A percentile compares a stretch with the other conserved stretches of the same genome.
phyloP scores from a whole-genome alignment of 1,284 basidiomycete species.

The Ustilago esculenta region DNA sequence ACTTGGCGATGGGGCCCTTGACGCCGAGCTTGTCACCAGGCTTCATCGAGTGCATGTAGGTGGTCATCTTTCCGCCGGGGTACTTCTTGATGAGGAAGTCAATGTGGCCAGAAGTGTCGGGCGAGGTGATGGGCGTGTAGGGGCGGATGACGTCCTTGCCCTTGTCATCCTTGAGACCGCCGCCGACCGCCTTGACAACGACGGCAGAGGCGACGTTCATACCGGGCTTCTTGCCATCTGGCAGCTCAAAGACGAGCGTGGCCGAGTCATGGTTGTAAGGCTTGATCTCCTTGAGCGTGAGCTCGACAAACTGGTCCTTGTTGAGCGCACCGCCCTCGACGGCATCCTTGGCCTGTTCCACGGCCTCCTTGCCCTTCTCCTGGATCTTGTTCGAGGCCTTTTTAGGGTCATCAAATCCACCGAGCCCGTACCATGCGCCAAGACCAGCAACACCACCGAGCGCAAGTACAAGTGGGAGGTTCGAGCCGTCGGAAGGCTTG shows the following conservation, averaged over 20 bases:
- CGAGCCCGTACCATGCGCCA: conserved; percentile 60
- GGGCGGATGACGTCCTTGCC: conserved; percentile 86
- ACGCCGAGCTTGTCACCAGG: conserved; percentile 83
- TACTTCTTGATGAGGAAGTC: conserved; percentile 81
- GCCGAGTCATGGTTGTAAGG: conserved; percentile 93
- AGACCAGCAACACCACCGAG: conserved; percentile 63
- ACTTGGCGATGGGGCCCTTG: conserved; percentile 73
- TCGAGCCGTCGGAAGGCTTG: conserved; percentile 49
- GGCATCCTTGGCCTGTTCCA: conserved; percentile 31
- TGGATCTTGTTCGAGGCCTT: conserved; percentile 48
- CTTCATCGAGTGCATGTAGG: conserved; percentile 71
- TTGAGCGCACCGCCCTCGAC: conserved; percentile 48
- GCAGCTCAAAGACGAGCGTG: conserved; percentile 86
- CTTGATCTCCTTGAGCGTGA: conserved; percentile 83
- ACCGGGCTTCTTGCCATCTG: conserved; percentile 80
- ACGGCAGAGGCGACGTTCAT: conserved; percentile 76
- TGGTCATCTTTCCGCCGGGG: conserved; percentile 67
- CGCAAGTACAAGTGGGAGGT: conserved; percentile 57
- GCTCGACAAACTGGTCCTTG: conserved; percentile 77
- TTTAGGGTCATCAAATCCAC: conserved; percentile 58
- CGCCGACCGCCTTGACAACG: conserved; percentile 70
- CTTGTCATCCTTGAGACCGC: conserved; percentile 74
- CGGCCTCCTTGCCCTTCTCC: conserved; percentile 42
- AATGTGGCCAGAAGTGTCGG: conserved; percentile 58
- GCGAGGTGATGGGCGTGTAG: conserved; percentile 67